phyloP scores from a whole-genome alignment of 176 grass and related monocot genomes.

The Carex kokanica region DNA sequence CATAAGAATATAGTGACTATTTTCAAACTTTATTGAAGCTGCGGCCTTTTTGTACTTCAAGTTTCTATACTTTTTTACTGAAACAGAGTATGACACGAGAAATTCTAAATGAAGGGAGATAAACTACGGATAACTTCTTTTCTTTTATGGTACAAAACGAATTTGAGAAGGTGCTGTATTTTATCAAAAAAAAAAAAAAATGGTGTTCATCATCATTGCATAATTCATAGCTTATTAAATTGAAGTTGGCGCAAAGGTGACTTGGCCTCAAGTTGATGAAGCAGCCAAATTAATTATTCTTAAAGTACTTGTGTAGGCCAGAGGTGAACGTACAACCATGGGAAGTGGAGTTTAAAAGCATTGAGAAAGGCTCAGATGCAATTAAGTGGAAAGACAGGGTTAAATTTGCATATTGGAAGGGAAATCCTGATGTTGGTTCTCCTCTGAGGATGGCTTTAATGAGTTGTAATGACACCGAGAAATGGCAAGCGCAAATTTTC shows the following conservation, averaged over 20 bases:
- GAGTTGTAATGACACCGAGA: constrained; percentile 61
- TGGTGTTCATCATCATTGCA: background rate
- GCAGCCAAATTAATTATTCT: background rate
- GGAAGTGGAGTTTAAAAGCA: constrained; percentile 53
- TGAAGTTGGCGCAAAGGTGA: background rate
- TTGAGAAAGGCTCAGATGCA: constrained; percentile 40
- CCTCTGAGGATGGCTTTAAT: constrained; percentile 49
- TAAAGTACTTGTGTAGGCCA: constrained; percentile 35
- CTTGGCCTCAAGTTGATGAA: background rate
- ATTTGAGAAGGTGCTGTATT: background rate
- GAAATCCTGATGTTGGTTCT: constrained; percentile 73
- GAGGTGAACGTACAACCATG: constrained; percentile 86
- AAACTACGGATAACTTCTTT: background rate
- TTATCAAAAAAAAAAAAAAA: background rate
- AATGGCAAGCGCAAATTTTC: constrained; percentile 64
- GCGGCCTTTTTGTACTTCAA: background rate
- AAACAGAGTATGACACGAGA: too few species aligned
- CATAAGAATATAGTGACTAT: background rate
- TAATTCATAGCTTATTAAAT: background rate
- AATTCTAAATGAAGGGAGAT: background rate
- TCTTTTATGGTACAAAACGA: background rate
- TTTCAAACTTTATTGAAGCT: background rate
- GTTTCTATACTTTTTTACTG: too few species aligned
- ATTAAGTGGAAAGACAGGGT: constrained; percentile 41
- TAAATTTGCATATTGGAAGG: constrained; percentile 78